Evolutionary conservation across 768 basidiomycete species (phyloP), one percentile per base, ranked within the genome.

Genomic region (Melanogaster broomeanus): DNA sequence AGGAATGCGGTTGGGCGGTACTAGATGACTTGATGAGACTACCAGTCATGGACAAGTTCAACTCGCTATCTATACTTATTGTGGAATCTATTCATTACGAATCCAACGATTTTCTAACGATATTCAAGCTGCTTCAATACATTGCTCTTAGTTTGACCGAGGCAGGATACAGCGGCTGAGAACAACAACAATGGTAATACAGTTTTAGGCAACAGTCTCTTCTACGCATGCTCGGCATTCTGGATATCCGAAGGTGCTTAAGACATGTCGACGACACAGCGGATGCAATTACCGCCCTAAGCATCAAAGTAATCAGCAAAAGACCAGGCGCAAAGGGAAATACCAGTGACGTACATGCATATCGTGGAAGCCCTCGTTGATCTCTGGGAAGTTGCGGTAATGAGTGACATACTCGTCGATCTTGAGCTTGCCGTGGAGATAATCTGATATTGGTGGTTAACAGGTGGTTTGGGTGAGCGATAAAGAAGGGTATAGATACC

Each of bases 361-460:
- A 65, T 96, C 91, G 51, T 88, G 77, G 78, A 99, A 98, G 19
- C 92, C 93, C 43, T 84, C 77, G 71, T 91, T 91, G 66, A 94
- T 89, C 6, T 90, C 85, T 22, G 72, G 77, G 31, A 95, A 74
- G 37, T 73, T 80, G 61, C 86, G 81, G 60, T 82, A 76, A 73
- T 98, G 96, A 42, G 96, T 96, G 53, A 98, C 87, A 69, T 96
- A 99, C 69, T 98, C 93, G 66, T 99, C 95, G 46, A 99, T 85
- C 74, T 88, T 92, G 63, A 96, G 75, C 59, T 79, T 85, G 49
- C 90, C 90, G 16, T 76, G 67, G 53, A 94, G 79, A 71, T 95
- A 96, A 58, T 93, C 93, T 88, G 62, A 49, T 3, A 3, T 60
- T 45, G 40, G 52, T 58, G 16, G 43, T 48, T 40, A 0, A 40